A percentile compares a stretch with the other conserved stretches of the same genome.
Evolutionary conservation across 2,329 filamentous ascomycete species (phyloP).

Genomic region (Neopestalotiopsis sp.): DNA sequence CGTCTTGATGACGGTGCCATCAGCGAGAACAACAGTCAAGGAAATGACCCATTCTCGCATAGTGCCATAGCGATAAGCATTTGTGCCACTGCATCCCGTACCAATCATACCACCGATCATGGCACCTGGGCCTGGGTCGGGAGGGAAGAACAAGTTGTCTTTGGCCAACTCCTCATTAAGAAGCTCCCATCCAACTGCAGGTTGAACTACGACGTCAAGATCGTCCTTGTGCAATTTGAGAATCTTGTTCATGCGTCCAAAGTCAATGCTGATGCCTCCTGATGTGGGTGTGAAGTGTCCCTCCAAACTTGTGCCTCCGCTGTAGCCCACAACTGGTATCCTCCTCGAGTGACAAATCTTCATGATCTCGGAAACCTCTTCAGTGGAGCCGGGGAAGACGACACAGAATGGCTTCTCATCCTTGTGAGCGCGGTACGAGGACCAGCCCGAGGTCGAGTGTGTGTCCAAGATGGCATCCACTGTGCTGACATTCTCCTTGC

Average conservation of each 20-base stretch:
- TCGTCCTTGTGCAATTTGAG: constrained; percentile 71
- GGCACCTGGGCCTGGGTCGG: constrained; percentile 82
- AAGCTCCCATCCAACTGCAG: constrained; percentile 79
- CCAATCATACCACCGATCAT: constrained; percentile 85
- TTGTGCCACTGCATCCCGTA: constrained; percentile 73
- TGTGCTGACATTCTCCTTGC: constrained; percentile 70
- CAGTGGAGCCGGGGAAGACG: constrained; percentile 73
- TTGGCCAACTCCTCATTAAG: constrained; percentile 74
- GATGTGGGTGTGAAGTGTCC: constrained; percentile 77
- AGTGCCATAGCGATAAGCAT: constrained; percentile 83
- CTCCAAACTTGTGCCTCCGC: constrained; percentile 78
- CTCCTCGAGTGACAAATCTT: constrained; percentile 73
- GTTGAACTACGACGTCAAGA: constrained; percentile 71
- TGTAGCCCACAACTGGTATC: constrained; percentile 78
- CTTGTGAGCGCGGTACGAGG: constrained; percentile 57
- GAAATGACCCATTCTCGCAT: constrained; percentile 89
- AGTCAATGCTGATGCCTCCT: constrained; percentile 79
- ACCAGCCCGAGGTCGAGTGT: constrained; percentile 69
- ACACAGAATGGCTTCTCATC: constrained; percentile 68
- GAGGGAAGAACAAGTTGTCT: constrained; percentile 81
- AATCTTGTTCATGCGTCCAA: constrained; percentile 76
- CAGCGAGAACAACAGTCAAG: constrained; percentile 81
- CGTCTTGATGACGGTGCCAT: constrained; percentile 82
- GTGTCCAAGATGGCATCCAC: constrained; percentile 57
- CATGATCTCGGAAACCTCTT: constrained; percentile 77